phyloP scores from a whole-genome alignment of 345 rosid species.

The Lepidium africanum region DNA sequence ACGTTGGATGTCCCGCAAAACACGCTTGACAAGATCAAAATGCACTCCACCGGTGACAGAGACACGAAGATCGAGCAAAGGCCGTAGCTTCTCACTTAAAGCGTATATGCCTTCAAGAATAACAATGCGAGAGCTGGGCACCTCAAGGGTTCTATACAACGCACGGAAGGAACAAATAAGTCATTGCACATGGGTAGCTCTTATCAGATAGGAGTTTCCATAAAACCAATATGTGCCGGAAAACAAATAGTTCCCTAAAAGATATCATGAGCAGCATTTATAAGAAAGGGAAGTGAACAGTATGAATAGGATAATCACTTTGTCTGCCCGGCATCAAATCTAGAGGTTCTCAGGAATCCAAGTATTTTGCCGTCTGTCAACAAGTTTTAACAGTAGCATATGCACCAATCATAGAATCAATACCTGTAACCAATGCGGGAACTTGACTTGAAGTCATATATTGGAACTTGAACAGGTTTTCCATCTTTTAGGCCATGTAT shows the following conservation, averaged over 20 bases:
- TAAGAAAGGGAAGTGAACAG: not conserved
- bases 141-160: slow-evolving; percentile 68
- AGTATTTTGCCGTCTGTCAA: not conserved
- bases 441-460: slow-evolving; percentile 94
- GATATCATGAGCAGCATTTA: not conserved
- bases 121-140: slow-evolving; percentile 87
- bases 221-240: not conserved
- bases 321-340: not conserved
- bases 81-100: slow-evolving; percentile 80
- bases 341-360: not conserved
- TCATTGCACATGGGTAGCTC: slow-evolving; percentile 9
- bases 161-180: slow-evolving; percentile 11
- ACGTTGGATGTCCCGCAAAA: slow-evolving; percentile 93
- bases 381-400: not conserved
- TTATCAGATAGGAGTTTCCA: not conserved
- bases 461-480: slow-evolving; percentile 79
- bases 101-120: slow-evolving; percentile 95
- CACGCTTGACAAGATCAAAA: slow-evolving; percentile 96
- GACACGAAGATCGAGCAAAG: slow-evolving; percentile 89
- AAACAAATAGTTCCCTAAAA: not conserved
- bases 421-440: slow-evolving; percentile 87
- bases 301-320: not conserved
- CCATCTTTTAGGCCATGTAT: slow-evolving; percentile 78
- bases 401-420: not conserved
- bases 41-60: slow-evolving; percentile 97